phyloP scores from a whole-genome alignment of 176 grass and related monocot genomes.

The Oryza meridionalis region DNA sequence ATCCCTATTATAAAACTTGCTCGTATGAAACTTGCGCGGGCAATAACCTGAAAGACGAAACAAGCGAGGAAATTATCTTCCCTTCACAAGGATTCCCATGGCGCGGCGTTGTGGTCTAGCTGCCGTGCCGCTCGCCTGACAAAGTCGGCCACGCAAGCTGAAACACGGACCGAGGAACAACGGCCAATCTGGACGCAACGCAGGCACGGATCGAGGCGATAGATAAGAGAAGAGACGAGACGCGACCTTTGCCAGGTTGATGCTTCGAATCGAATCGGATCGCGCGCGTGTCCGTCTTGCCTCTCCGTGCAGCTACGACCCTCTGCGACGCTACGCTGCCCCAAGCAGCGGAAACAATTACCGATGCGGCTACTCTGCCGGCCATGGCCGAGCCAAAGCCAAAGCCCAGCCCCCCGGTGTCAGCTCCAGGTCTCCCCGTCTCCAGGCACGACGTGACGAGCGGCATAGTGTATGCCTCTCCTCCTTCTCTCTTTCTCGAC shows the following conservation, averaged over 20 bases:
- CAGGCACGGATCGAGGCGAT: too few species aligned
- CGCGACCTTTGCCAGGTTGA: conserved; percentile 36
- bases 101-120: too few species aligned
- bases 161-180: background rate
- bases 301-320: background rate
- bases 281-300: background rate
- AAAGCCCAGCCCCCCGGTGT: background rate
- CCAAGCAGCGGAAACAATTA: conserved; percentile 33
- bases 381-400: conserved; percentile 17
- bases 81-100: background rate
- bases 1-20: too few species aligned
- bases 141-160: background rate
- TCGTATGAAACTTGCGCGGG: too few species aligned
- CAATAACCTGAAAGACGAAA: too few species aligned
- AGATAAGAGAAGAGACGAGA: too few species aligned
- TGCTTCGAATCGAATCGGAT: background rate
- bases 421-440: conserved; percentile 41
- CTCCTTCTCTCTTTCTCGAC: too few species aligned
- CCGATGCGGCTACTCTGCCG: conserved; percentile 31
- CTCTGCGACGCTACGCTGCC: background rate
- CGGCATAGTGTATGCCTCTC: too few species aligned
- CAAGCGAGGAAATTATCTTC: too few species aligned
- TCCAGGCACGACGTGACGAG: background rate
- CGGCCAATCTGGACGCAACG: too few species aligned
- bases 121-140: background rate